These are phyloP conservation scores for Monosporascus sp. DNA, from an alignment of 2,329 filamentous ascomycete species.

Conservation along the genomic window DNA sequence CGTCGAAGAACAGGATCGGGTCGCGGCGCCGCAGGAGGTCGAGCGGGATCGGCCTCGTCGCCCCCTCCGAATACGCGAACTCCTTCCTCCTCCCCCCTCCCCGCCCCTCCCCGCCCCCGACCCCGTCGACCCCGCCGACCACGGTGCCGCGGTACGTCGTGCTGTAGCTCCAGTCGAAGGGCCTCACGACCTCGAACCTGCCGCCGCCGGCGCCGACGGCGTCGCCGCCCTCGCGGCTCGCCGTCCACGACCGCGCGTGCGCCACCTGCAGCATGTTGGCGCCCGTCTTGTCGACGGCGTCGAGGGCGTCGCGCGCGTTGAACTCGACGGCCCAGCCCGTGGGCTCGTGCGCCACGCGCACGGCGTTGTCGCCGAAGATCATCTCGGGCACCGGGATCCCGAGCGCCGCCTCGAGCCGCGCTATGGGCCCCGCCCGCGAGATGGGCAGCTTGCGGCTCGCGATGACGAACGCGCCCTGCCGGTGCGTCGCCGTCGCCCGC, in stretches of 20 bases:
- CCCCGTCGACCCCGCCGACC: constrained; percentile 14
- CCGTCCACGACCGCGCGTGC: constrained; percentile 81
- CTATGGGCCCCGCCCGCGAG: constrained; percentile 85
- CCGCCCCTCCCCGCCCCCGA: constrained; percentile 1
- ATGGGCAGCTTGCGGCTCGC: constrained; percentile 88
- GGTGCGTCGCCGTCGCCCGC: constrained; percentile 51
- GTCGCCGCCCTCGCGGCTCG: constrained; percentile 65
- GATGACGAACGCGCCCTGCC: constrained; percentile 66
- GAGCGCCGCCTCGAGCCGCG: constrained; percentile 72
- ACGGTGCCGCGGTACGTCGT: constrained; percentile 79
- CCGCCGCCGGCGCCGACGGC: constrained; percentile 64
- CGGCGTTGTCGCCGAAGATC: constrained; percentile 96
- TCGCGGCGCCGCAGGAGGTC: constrained; percentile 84
- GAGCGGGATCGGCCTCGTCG: constrained; percentile 62
- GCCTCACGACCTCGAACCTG: constrained; percentile 90
- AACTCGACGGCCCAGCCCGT: constrained; percentile 78
- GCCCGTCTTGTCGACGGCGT: constrained; percentile 91
- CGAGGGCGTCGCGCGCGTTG: constrained; percentile 80
- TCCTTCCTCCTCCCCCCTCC: too few relatives aligned
- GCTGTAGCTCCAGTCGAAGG: constrained; percentile 97
- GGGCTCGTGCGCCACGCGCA: constrained; percentile 67
- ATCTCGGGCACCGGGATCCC: constrained; percentile 92
- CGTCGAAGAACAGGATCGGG: constrained; percentile 94
- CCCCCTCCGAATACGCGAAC: constrained; percentile 11
- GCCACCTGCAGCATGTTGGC: constrained; percentile 87